Evolutionary conservation across 163 green algal species (phyloP), one percentile per base, ranked within the genome.

Genomic region (Chlamydomonas reinhardtii): DNA sequence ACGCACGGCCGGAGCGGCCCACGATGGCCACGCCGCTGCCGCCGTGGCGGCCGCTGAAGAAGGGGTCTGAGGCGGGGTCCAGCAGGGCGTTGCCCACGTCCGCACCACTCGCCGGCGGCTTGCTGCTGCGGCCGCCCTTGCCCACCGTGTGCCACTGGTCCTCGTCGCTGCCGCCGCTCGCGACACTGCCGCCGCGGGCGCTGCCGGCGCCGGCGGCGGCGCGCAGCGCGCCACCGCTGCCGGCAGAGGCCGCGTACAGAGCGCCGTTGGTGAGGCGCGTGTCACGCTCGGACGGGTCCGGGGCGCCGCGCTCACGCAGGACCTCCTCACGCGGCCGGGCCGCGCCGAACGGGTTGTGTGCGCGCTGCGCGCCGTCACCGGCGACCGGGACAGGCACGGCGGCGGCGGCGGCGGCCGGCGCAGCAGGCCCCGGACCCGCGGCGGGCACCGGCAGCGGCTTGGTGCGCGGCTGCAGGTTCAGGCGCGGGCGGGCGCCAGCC

Each of bases 281-380:
- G 48, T 56, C 48, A 14, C 48, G 48, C 48, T 56, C 48, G 25
- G 79, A 69, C 12, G 80, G 80, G 27, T 86, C 80, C 4, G 68
- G 31, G 5, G 65, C 17, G 71, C 80, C 80, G 20, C 91, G 76
- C 54, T 88, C 70, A 35, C 82, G 86, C 43, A 94, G 78, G 0
- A 94, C 86, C 73, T 94, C 89, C 73, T 94, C 91, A 1, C 91
- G 82, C 1, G 91, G 87, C 24, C 84, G 85, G 9, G 91, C 91
- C 2, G 72, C 70, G 22, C 89, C 91, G 87, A 94, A 94, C 6
- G 91, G 86, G 32, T 71, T n/a, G 27, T 27, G 20, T 16, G 52
- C 32, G 64, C 31, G 70, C 64, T 66, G 56, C 37, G 59, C 76
- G 48, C 48, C 48, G 14, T 56, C 48, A 20, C 48, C 48, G 6